Evolutionary conservation across 768 basidiomycete genomes (phyloP), one percentile per base, ranked within the genome.

Genomic region (Tephrocybe sp.): DNA sequence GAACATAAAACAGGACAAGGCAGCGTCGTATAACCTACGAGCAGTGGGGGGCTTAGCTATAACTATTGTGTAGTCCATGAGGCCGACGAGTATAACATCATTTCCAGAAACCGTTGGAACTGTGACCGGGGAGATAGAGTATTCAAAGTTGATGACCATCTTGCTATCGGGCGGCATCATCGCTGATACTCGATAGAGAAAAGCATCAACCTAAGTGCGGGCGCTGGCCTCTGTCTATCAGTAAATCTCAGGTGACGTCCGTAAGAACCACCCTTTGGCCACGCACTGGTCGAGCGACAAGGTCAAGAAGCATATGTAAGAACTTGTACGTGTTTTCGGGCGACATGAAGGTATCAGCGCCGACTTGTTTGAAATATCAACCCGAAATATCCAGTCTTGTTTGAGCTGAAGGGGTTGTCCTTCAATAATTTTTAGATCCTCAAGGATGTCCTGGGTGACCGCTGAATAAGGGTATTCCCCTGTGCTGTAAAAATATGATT

Each of bases 141-240:
- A 40, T 53, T 63, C 56, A 41, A 56, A 36, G 40, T 60, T 58
- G 39, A 61, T 53, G 3, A 51, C 49, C 53, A 50, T 55, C 16
- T 44, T 41, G 38, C 56, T 53, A n/a, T 51, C 45, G 30, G 50
- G 31, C 39, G 57, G 46, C 38, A 64, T 44, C 63, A 64, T 62
- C 22, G 61, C 63, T 50, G 61, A 61, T 35, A 50, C 59, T 30
- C 63, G 61, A 43, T 50, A 62, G 49, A 64, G 45, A 54, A 64
- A 59, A 39, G 58, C 49, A 26, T 62, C 59, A 20, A 58, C 49
- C 61, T 57, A 62, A 36, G 55, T 38, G 49, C 61, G 59, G 34
- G 54, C 52, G 53, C 57, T 45, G 44, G 54, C 56, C 55, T 62
- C 61, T 43, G 53, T 55, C 59, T 62, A 41, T 20, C 40, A 41